Percentiles rank a stretch among this genome's conserved stretches.
phyloP scores from a whole-genome alignment of 352 stramenopile genomes.

The Globisporangium alternatum region DNA sequence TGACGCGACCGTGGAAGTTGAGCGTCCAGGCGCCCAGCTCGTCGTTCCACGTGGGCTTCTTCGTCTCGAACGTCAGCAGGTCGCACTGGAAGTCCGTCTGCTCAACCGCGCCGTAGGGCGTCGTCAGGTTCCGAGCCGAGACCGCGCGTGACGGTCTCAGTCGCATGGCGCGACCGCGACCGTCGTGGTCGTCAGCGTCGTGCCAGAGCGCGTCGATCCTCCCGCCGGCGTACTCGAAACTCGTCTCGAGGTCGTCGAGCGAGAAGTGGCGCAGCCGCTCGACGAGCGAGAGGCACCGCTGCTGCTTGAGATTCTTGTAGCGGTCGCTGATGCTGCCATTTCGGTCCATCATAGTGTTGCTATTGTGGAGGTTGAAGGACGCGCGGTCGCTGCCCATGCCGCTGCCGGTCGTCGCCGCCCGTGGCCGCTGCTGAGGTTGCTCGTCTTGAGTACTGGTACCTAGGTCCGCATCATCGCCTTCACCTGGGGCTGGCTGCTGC shows the following conservation, averaged over 20 bases:
- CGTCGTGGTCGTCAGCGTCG: conserved; percentile 53
- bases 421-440: conserved; percentile 7
- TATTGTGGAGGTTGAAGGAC: conserved; percentile 43
- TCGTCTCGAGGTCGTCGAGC: conserved; percentile 50
- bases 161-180: conserved; percentile 32
- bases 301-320: conserved; percentile 56
- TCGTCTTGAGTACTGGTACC: not conserved
- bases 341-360: conserved; percentile 41
- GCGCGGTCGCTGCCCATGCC: conserved; percentile 42
- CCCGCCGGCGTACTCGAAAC: conserved; percentile 34
- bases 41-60: conserved; percentile 85
- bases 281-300: conserved; percentile 40
- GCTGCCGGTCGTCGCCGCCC: conserved; percentile 19
- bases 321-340: conserved; percentile 58
- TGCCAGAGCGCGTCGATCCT: conserved; percentile 33
- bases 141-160: conserved; percentile 29
- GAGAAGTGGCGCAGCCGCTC: conserved; percentile 58
- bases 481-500: conserved; percentile 12
- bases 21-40: conserved; percentile 82
- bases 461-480: conserved; percentile 11
- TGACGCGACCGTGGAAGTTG: conserved; percentile 88
- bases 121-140: conserved; percentile 25
- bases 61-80: conserved; percentile 79
- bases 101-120: conserved; percentile 63
- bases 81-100: conserved; percentile 76